Base-by-base conservation (phyloP, 345 rosid species). In the Mangifera indica region DNA sequence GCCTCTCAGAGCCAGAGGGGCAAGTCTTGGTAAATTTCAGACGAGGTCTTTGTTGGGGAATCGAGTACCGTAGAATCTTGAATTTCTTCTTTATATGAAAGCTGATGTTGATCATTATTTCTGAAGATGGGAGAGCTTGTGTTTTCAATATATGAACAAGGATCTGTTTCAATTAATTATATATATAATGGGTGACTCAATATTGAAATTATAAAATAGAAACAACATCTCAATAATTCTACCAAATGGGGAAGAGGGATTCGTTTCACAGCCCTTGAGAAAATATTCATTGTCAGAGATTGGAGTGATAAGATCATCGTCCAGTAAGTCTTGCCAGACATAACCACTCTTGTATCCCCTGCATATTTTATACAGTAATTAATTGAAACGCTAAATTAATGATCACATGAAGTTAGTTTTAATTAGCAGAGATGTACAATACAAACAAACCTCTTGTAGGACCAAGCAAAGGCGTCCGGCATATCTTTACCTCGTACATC, bases 281-380 rank as follows among this genome's bases (percentile, higher is more conserved):
- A 92, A 84, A 66, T 85, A 92, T 79, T 89, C 96, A 21, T 82
- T 88, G 70, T 88, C 92, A 3, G 86, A 89, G 69, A 89, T 78
- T 3, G 97, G 93, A 7, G 87, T 86, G 59, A 92, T 85, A 42
- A 92, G 92, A 78, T 92, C 93, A 56, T 86, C 92, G 24, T 92
- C 91, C 18, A 74, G 45, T 25, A 92, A 79, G 74, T 92, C 96
- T 85, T 89, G 96, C 97, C 97, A 92, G 24, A 89, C 85, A 53
- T 81, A 92, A 18, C 91, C 92, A 46, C 17, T 82, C 75, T 80
- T 87, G 78, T 88, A 89, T 74, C 85, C 87, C 87, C 97, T 91
- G 64, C 58, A 37, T 5, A 63, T 18, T 20, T 20, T 4, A 4
- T 58, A 58, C 62, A 7, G 51, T 1, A n/a, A n/a, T n/a, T 1